These are phyloP conservation scores for Colletotrichum sp. DNA, from an alignment of 2,329 filamentous ascomycete genomes.

Conservation along the genomic window DNA sequence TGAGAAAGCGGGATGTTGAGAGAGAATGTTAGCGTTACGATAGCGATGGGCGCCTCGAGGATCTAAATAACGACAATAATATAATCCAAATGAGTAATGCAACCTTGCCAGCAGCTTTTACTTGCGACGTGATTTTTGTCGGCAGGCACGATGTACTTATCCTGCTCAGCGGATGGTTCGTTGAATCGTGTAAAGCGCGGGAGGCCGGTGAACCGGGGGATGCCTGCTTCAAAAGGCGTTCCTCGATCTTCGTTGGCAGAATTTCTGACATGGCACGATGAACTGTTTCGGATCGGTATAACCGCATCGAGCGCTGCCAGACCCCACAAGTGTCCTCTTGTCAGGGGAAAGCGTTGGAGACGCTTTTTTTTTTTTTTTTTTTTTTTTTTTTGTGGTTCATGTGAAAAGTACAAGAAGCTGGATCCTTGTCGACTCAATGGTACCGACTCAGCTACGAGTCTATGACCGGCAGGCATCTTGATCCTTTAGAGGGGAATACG, in stretches of 20 bases:
- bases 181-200: background rate
- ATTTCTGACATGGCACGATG: background rate
- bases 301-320: background rate
- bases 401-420: accelerated
- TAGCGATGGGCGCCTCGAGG: background rate
- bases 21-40: background rate
- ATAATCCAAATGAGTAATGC: background rate
- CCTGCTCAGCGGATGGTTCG: background rate
- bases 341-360: background rate
- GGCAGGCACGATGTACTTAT: background rate
- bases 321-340: background rate
- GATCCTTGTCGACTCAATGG: background rate
- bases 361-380: background rate
- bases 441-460: background rate
- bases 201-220: background rate
- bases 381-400: background rate
- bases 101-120: background rate
- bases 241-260: background rate
- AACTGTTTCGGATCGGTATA: background rate
- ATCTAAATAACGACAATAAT: background rate
- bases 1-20: background rate
- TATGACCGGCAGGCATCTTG: background rate
- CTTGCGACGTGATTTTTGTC: background rate
- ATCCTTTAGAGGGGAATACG: background rate
- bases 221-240: background rate